Conservation (phyloP, 306 rosid genomes). For the Gastrolobium bilobum region DNA sequence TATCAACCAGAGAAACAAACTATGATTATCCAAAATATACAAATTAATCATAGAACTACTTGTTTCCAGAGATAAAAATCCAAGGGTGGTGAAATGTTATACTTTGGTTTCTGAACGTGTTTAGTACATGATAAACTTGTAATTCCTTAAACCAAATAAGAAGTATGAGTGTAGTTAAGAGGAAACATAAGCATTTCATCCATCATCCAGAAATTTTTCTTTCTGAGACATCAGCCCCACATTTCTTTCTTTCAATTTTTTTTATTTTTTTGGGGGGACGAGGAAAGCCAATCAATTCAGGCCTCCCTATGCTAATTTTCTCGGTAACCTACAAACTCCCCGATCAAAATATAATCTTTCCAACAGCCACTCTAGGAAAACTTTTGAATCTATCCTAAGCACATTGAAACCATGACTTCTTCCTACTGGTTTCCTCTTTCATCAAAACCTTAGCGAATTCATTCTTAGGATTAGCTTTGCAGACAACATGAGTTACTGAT, state of each 20-base stretch:
- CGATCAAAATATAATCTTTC: background rate
- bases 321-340: background rate
- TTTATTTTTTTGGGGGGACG: no score
- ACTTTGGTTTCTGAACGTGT: conserved; percentile 18
- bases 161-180: background rate
- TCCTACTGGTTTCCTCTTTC: background rate
- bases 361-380: background rate
- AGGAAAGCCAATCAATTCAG: background rate
- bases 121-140: background rate
- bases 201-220: background rate
- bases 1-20: conserved; percentile 15
- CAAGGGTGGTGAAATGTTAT: background rate
- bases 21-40: conserved; percentile 22
- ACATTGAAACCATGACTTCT: background rate
- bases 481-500: background rate
- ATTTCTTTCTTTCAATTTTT: no score
- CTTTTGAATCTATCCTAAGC: background rate
- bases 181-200: conserved; percentile 3
- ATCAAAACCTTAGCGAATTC: background rate
- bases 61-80: conserved; percentile 14
- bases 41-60: conserved; percentile 15
- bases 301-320: background rate
- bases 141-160: conserved; percentile 30
- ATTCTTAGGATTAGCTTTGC: background rate
- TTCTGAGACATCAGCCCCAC: no score